Conservation (phyloP, 306 rosid genomes). For the Lupinus albus region DNA sequence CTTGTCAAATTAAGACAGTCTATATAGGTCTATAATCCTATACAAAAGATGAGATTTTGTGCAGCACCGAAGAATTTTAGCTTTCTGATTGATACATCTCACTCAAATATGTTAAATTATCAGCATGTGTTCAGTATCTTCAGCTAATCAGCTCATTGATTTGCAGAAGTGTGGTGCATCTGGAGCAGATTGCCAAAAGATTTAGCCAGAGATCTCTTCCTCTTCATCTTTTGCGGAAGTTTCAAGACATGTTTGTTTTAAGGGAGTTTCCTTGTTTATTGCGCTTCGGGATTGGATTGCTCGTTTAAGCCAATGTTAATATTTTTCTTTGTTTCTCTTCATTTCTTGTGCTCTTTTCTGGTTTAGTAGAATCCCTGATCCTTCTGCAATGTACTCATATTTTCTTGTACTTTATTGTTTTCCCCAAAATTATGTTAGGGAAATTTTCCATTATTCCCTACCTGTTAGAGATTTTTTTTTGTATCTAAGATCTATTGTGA, state of each 20-base stretch:
- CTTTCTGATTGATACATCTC: neutral
- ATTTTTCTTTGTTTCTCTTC: neutral
- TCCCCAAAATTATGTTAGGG: neutral
- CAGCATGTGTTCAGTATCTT: neutral
- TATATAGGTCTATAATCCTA: neutral
- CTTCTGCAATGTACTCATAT: neutral
- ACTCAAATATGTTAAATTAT: neutral
- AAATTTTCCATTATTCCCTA: neutral
- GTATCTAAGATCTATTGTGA: neutral
- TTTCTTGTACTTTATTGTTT: constrained; percentile 5
- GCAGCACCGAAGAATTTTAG: neutral
- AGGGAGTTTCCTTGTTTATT: neutral
- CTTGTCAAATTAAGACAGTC: neutral
- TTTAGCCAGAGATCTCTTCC: neutral
- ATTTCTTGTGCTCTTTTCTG: neutral
- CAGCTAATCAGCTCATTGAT: neutral
- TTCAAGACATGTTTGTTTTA: neutral
- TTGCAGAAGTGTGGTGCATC: neutral
- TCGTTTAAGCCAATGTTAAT: neutral
- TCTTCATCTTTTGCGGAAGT: neutral
- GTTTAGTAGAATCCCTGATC: neutral
- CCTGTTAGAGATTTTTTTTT: neutral
- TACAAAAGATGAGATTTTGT: constrained; percentile 9
- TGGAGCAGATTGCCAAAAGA: constrained; percentile 2
- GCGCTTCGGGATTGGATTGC: neutral